Base-by-base conservation (phyloP, 164 flowering plant species). In the Nelumbo lutea region DNA sequence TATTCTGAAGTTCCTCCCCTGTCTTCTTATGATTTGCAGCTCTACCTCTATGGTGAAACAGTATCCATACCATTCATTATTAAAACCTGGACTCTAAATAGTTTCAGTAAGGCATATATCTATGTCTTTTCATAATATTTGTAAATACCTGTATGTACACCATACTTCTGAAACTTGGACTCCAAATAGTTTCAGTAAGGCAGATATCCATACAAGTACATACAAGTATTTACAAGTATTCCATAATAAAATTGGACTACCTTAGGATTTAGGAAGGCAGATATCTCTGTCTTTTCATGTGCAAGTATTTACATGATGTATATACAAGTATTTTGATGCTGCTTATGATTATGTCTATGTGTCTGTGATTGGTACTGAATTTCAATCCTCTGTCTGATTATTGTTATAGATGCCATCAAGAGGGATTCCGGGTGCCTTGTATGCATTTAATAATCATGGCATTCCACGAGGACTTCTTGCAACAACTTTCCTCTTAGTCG, bases 41-140 rank as follows among this genome's bases (percentile, higher is more conserved):
- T 95, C 46, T 95, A 92, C 64, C 94, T 86, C 53, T 95, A 87
- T 79, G 99, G 97, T n/a, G 97, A 95, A 81, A 92, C 97, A 4
- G 72, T 95, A 59, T 92, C 97, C 0, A 81, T 95, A 59, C 97
- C 99, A 41, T 95, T 92, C 79, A 90, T 95, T 61, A 95, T 27
- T 1, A 96, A 92, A 51, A 81, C 88, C 8, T 95, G 97, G 99
- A 85, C 85, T 70, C 99, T 97, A 59, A 85, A 86, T 70, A 92
- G 97, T 86, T 95, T 92, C 67, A 90, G 92, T 74, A 91, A 90
- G 71, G 27, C 27, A 27, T 27, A 27, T 27, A 27, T 27, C 27
- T 27, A 27, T 27, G 27, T 68, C 42, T 62, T 3, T 9, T 45
- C 1, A 9, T 45, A 27, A 27, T 27, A 27, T 27, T 27, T 27